phyloP scores from a whole-genome alignment of 2,329 filamentous ascomycete genomes.

The Neonectria faginata region DNA sequence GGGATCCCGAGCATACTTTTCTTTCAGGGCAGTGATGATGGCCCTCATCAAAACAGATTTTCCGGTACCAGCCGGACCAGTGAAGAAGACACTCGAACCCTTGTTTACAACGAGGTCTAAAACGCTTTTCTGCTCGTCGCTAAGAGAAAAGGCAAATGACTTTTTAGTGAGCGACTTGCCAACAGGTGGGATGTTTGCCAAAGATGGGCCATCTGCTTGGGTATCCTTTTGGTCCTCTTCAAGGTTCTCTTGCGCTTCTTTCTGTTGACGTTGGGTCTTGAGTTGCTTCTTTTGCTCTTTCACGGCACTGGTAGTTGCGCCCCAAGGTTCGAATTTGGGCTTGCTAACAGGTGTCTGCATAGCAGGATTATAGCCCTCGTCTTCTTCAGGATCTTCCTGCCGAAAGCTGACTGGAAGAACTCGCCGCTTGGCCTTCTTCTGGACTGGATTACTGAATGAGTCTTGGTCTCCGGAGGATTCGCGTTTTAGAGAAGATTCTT shows the following conservation, averaged over 20 bases:
- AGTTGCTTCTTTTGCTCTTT: slow-evolving; percentile 81
- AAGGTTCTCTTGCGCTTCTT: slow-evolving; percentile 55
- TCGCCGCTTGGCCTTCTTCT: slow-evolving; percentile 68
- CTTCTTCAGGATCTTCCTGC: slow-evolving; percentile 48
- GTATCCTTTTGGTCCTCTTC: slow-evolving; percentile 57
- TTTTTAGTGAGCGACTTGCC: slow-evolving; percentile 47
- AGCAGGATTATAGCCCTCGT: slow-evolving; percentile 35
- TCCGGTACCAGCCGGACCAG: slow-evolving; percentile 93
- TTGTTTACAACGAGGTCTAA: slow-evolving; percentile 84
- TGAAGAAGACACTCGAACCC: slow-evolving; percentile 94
- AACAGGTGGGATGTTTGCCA: background rate
- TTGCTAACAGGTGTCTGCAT: slow-evolving; percentile 44
- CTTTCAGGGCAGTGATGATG: slow-evolving; percentile 84
- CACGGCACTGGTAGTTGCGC: slow-evolving; percentile 43
- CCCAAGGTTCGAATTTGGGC: slow-evolving; percentile 39
- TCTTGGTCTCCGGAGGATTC: slow-evolving; percentile 51
- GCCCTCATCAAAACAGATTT: slow-evolving; percentile 96
- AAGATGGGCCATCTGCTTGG: slow-evolving; percentile 9
- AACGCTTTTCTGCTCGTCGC: slow-evolving; percentile 87
- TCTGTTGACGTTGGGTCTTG: slow-evolving; percentile 63
- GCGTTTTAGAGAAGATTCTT: slow-evolving; percentile 55
- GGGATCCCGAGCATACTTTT: slow-evolving; percentile 79
- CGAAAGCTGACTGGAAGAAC: slow-evolving; percentile 67
- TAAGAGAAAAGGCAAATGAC: slow-evolving; percentile 72
- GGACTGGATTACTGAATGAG: slow-evolving; percentile 38